Evolutionary conservation across 2,329 filamentous ascomycete genomes (phyloP).

Genomic region (Colletotrichum nymphaeae): DNA sequence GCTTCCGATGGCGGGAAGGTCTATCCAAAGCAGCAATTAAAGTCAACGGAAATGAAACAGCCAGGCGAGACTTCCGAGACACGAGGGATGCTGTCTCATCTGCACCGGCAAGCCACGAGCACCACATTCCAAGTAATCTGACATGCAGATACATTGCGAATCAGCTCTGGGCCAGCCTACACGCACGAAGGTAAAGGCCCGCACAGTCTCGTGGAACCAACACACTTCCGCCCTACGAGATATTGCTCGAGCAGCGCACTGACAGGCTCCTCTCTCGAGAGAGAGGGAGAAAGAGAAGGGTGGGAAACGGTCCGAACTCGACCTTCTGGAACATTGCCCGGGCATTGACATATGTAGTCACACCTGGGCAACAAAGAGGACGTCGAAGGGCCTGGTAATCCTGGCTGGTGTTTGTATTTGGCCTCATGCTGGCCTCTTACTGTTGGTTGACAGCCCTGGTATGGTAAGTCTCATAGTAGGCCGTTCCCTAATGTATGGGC

Average conservation of each 20-base stretch:
- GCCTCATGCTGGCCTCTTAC: neutral
- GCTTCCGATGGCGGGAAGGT: neutral
- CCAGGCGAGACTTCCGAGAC: slow-evolving; percentile 1
- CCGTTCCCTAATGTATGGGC: neutral
- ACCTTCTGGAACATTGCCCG: neutral
- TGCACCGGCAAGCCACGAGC: slow-evolving; percentile 9
- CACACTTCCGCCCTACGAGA: neutral
- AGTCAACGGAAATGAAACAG: slow-evolving; percentile 11
- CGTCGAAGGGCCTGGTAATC: neutral
- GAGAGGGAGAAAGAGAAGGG: neutral
- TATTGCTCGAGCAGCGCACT: neutral
- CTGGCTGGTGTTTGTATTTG: neutral
- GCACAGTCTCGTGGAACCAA: neutral
- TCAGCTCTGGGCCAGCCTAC: neutral
- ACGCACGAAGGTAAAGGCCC: neutral
- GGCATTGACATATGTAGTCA: neutral
- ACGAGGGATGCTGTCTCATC: slow-evolving; percentile 4
- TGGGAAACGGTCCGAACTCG: neutral
- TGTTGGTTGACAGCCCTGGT: neutral
- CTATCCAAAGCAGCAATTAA: neutral
- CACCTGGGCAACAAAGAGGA: neutral
- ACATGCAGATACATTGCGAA: neutral
- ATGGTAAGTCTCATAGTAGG: neutral
- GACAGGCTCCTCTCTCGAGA: neutral
- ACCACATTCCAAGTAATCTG: neutral